phyloP scores from a whole-genome alignment of 345 rosid genomes.

The Lepidium aucheri region DNA sequence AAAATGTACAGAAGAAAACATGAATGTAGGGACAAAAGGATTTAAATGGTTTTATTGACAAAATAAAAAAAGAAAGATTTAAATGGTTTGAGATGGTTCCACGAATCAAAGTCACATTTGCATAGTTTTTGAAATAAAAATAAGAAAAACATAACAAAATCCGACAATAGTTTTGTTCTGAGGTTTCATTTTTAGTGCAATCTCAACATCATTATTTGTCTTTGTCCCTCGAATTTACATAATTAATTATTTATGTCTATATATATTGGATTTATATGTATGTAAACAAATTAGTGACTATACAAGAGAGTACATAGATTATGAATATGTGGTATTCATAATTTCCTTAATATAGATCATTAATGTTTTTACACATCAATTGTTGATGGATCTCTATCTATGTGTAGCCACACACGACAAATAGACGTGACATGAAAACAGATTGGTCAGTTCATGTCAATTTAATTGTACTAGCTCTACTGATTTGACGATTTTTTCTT shows the following conservation, averaged over 20 bases:
- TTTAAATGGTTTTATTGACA: not conserved
- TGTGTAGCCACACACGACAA: slow-evolving; percentile 3
- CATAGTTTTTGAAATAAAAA: not conserved
- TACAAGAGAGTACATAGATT: not conserved
- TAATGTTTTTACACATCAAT: not conserved
- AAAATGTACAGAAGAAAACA: slow-evolving; percentile 10
- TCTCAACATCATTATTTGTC: slow-evolving; percentile 14
- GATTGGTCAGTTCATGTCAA: slow-evolving; percentile 13
- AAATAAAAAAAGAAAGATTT: not conserved
- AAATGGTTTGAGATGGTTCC: slow-evolving; percentile 19
- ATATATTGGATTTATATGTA: not conserved
- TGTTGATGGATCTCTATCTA: not conserved
- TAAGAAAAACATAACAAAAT: slow-evolving; percentile 2
- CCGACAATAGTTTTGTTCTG: slow-evolving; percentile 8
- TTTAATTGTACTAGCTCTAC: not conserved
- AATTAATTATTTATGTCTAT: not conserved
- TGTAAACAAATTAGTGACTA: not conserved
- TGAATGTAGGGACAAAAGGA: slow-evolving; percentile 14
- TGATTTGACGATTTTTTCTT: slow-evolving; percentile 7
- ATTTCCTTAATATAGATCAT: not conserved
- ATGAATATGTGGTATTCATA: not conserved
- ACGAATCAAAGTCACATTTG: slow-evolving; percentile 19
- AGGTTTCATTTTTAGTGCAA: slow-evolving; percentile 9
- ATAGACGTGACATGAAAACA: not conserved
- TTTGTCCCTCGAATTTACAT: slow-evolving; percentile 2